These are phyloP conservation scores for Geranium incanum DNA, from an alignment of 441 rosid genomes.

Conservation along the genomic window DNA sequence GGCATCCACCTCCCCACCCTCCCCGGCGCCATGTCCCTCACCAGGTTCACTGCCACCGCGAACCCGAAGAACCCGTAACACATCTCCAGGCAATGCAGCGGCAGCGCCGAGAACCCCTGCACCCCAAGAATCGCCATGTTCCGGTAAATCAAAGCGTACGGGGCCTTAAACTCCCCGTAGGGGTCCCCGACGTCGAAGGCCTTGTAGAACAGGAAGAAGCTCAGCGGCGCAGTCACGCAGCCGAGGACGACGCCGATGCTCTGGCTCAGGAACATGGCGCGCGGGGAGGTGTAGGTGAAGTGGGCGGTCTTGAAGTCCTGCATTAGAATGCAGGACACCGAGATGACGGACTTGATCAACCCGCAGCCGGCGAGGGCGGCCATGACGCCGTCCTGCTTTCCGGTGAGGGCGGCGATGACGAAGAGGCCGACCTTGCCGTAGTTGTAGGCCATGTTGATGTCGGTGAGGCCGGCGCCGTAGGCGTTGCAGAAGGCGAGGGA, in stretches of 20 bases:
- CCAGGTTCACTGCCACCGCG: conserved; percentile 49
- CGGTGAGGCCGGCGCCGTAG: conserved; percentile 88
- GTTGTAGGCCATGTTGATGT: conserved; percentile 93
- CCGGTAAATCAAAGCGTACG: conserved; percentile 70
- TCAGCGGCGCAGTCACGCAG: conserved; percentile 73
- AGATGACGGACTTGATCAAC: conserved; percentile 70
- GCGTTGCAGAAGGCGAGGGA: conserved; percentile 90
- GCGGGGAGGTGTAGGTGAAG: conserved; percentile 79
- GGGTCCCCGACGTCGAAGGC: conserved; percentile 85
- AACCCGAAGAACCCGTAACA: conserved; percentile 73
- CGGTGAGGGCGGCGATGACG: conserved; percentile 61
- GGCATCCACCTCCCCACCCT: conserved; percentile 60
- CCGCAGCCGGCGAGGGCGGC: conserved; percentile 91
- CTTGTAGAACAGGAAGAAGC: conserved; percentile 75
- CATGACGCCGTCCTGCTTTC: conserved; percentile 56
- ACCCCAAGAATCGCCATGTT: conserved; percentile 93
- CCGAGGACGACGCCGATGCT: conserved; percentile 78
- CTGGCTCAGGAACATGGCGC: conserved; percentile 79
- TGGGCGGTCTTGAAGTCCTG: conserved; percentile 90
- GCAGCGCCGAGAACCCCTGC: conserved; percentile 85
- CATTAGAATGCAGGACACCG: conserved; percentile 82
- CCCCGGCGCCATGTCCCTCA: conserved; percentile 45
- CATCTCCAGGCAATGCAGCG: conserved; percentile 67
- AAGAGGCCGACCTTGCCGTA: conserved; percentile 91
- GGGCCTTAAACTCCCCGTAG: conserved; percentile 80